Base-by-base conservation (phyloP, 202 grass and related monocot genomes). In the Miscanthus sacchariflorus region DNA sequence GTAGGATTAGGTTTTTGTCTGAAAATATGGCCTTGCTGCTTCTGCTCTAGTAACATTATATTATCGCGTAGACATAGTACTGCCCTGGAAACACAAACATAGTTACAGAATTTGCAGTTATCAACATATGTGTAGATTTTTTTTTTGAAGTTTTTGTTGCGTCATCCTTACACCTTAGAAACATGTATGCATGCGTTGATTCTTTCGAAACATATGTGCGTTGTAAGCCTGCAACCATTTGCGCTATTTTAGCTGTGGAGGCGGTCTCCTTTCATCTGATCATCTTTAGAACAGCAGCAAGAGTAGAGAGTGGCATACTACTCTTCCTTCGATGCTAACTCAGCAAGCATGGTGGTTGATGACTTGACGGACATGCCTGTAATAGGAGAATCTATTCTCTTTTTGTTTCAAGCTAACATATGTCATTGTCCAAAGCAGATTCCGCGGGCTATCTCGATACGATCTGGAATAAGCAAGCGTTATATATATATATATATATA, bases 1-100 rank as follows among this genome's bases (percentile, higher is more conserved):
- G 35, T 19, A n/a, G 15, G 52, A n/a, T 73, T 56, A 74, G 68
- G 9, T 84, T 74, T 78, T 19, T 72, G 68, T 72, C 50, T 23
- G 35, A 3, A 81, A 59, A 82, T 54, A 56, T 38, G 42, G 33
- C 42, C 39, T 63, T 35, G 38, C 39, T 35, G 15, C 28, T 49
- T 50, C 10, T 49, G 46, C 24, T 50, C 48, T 50, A 50, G 48
- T 50, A 50, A 13, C 48, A 50, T 15, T 49, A 14, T 49, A 49
- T 49, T 50, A 50, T 50, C 13, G 14, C 48, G 4, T 50, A 50
- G 1, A 50, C 48, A 50, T 0, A 50, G 12, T 17, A 50, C 1
- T 50, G 48, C 48, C 1, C 48, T 15, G 48, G 13, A 50, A 50
- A 50, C 48, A 50, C 5, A 17, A 50, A 50, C 44, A 46, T 46